phyloP scores from a whole-genome alignment of 352 stramenopile species.

The Pythium brachiatum region DNA sequence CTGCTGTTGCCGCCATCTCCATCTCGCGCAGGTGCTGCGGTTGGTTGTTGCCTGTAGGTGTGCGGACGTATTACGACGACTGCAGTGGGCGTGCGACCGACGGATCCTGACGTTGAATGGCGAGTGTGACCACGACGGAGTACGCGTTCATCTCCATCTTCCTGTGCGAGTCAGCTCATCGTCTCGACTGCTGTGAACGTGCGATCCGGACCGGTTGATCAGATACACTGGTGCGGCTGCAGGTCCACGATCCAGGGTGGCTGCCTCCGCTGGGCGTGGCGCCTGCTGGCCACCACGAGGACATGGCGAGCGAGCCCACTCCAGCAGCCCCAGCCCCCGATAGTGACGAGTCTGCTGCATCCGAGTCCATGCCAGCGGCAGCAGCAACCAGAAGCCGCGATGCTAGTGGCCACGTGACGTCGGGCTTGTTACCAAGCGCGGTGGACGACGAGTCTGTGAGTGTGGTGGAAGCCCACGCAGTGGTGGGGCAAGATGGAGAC shows the following conservation, averaged over 20 bases:
- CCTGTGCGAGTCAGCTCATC: not conserved
- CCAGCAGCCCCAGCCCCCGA: not conserved
- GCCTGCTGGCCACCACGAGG: not conserved
- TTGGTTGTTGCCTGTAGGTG: not conserved
- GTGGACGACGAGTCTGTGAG: not conserved
- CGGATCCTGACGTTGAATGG: not conserved
- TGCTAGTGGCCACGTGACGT: not conserved
- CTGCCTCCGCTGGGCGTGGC: constrained; percentile 13
- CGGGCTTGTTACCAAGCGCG: not conserved
- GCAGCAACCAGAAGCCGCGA: not conserved
- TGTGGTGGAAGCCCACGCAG: not conserved
- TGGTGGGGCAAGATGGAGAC: not conserved
- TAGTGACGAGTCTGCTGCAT: not conserved
- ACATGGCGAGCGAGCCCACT: not conserved
- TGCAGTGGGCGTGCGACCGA: not conserved
- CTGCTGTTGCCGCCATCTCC: not conserved
- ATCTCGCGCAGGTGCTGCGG: not conserved
- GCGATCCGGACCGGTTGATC: not conserved
- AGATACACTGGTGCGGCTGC: constrained; percentile 10
- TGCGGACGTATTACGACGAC: not conserved
- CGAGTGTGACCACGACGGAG: not conserved
- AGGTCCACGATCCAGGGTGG: constrained; percentile 4
- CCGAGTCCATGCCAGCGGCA: not conserved
- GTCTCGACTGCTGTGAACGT: not conserved
- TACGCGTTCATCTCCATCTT: not conserved